A percentile compares a stretch with the other conserved stretches of the same genome.
These are phyloP conservation scores for Teratosphaeria pseudoeucalypti DNA, from an alignment of 2,329 filamentous ascomycete species.

Conservation along the genomic window DNA sequence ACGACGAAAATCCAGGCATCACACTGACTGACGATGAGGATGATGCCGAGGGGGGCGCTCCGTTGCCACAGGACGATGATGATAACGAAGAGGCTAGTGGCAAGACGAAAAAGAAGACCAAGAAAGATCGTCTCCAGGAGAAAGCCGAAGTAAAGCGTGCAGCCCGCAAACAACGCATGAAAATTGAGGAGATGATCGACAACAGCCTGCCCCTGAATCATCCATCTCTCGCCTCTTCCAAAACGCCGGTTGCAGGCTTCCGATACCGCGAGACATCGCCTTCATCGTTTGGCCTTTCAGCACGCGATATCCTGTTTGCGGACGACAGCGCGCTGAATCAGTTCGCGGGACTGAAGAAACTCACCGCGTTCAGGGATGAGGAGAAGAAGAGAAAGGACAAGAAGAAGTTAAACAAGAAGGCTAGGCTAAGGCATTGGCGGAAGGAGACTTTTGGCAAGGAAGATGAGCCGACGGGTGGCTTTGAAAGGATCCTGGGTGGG, in stretches of 20 bases:
- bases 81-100: conserved; percentile 29
- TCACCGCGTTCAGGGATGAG: conserved; percentile 75
- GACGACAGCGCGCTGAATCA: conserved; percentile 78
- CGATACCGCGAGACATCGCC: conserved; percentile 92
- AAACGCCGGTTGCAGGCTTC: conserved; percentile 50
- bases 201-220: conserved; percentile 61
- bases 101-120: conserved; percentile 26
- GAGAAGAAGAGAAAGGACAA: conserved; percentile 84
- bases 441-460: conserved; percentile 53
- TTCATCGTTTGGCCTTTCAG: conserved; percentile 76
- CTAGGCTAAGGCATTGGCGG: conserved; percentile 76
- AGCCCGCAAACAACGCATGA: conserved; percentile 68
- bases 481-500: conserved; percentile 22
- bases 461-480: conserved; percentile 38
- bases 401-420: conserved; percentile 88
- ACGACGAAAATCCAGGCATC: conserved; percentile 43
- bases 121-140: conserved; percentile 35
- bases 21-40: conserved; percentile 46
- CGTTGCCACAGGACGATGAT: conserved; percentile 21
- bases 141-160: conserved; percentile 53
- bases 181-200: conserved; percentile 80
- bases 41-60: conserved; percentile 24
- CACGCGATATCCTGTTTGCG: conserved; percentile 83
- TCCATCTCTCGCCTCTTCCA: conserved; percentile 43
- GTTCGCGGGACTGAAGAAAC: conserved; percentile 88